Evolutionary conservation across 73 alveolate genomes (phyloP), one percentile per base, ranked within the genome.

Genomic region (Blepharisma japonicum): DNA sequence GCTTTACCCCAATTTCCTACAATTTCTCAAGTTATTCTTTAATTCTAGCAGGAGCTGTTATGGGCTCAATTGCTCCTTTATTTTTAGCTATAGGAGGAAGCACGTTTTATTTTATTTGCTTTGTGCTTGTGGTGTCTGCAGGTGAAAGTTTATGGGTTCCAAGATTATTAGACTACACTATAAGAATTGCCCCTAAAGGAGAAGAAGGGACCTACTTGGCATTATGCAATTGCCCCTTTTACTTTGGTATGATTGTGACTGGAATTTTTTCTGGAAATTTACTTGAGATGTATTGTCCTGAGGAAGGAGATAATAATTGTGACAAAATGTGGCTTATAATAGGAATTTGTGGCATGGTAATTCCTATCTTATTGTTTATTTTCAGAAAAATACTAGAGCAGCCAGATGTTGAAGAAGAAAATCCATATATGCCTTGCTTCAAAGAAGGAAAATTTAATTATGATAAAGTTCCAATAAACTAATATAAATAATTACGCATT

Each of bases 121-220:
- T 70, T n/a, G 38, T 42, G n/a, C 21, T 46, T 5, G 18, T n/a
- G 32, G 42, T 70, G 21, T 70, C 80, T n/a, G 23, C 32, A n/a
- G 80, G 80, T 14, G 80, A 70, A 5, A 9, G 68, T n/a, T 14
- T 70, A 9, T 70, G 80, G 80, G 56, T 70, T 67, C 80, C 80
- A 14, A 20, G 80, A 14, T 46, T 70, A n/a, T 70, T 42, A 42
- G 80, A 70, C 38, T 42, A 42, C 38, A 70, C 80, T 14, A 14
- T n/a, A 9, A 38, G 14, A 46, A 18, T 42, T 14, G 80, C 80
- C 0, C 56, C 68, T 7, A 39, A 70, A 70, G 71, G 71, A 32
- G 32, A 46, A 39, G 80, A 70, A 70, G 71, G 71, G 11, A 32
- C 42, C 42, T 70, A 42, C 5, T n/a, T 70, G 6, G 80, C 80